Conservation (phyloP, 352 stramenopile genomes). For the Globisporangium yorkense region DNA sequence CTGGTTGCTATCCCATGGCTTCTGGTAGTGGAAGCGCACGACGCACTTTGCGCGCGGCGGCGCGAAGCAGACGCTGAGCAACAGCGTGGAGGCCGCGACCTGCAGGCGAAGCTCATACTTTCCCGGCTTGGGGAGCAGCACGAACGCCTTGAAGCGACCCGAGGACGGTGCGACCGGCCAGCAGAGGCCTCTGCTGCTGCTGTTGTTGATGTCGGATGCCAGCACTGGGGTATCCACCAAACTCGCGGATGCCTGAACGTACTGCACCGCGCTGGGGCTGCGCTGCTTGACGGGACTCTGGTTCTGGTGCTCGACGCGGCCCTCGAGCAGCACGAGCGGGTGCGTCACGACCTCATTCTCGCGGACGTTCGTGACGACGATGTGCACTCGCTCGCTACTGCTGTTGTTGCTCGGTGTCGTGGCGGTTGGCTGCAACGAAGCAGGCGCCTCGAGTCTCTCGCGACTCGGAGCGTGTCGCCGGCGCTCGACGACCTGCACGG, state of each 20-base stretch:
- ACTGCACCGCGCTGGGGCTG: slow-evolving; percentile 21
- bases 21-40: slow-evolving; percentile 71
- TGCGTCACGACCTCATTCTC: slow-evolving; percentile 66
- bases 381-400: slow-evolving; percentile 3
- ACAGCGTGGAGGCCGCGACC: slow-evolving; percentile 7
- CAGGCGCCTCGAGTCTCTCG: background rate
- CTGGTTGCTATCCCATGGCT: slow-evolving; percentile 33
- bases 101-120: slow-evolving; percentile 26
- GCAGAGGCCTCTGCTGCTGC: slow-evolving; percentile 11
- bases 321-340: slow-evolving; percentile 48
- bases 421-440: background rate
- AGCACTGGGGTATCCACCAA: background rate
- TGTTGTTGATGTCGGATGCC: background rate
- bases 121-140: slow-evolving; percentile 41
- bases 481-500: background rate
- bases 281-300: background rate
- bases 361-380: slow-evolving; percentile 78
- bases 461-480: too few species aligned
- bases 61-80: slow-evolving; percentile 35
- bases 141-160: slow-evolving; percentile 57
- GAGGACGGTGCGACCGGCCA: slow-evolving; percentile 38
- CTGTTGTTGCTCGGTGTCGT: background rate
- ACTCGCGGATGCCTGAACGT: slow-evolving; percentile 7
- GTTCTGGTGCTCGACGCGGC: slow-evolving; percentile 12
- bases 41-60: slow-evolving; percentile 21